Evolutionary conservation across 1,284 basidiomycete species (phyloP), one percentile per base, ranked within the genome.

Genomic region (Rhodotorula sp.): DNA sequence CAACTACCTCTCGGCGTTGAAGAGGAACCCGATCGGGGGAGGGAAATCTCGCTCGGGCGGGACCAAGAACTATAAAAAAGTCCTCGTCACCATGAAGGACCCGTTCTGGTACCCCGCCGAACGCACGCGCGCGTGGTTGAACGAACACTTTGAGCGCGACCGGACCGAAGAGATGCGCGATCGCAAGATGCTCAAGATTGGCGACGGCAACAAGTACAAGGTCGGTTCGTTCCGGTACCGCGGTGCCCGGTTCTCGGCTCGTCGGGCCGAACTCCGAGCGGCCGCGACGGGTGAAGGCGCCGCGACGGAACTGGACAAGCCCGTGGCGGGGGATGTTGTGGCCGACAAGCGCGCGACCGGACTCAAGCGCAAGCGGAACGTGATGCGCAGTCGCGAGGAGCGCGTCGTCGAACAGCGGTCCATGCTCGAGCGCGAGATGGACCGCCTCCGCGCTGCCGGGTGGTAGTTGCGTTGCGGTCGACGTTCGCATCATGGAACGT

Each of bases 101-200:
- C 78, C 78, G 57, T 79, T 79, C 68, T 79, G 77, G 77, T 79
- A 74, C 73, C 78, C 78, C 12, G 66, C 78, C 52, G 71, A 71
- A 47, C 64, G 72, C 26, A 60, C 67, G 19, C 70, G 77, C 26
- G 69, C 66, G 38, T 79, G 77, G 77, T 70, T 74, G 50, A 73
- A 78, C 66, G 77, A 77, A 62, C 73, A 79, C 71, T 79, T 79
- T 64, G 73, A 76, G 65, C 70, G 75, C 58, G 75, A 76, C 62
- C 49, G 63, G n/a, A 76, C 74, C 70, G 75, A 76, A 57, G 70
- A 72, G 66, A 64, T 74, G 61, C 62, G 74, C 54, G 74, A 76
- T 58, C 65, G 72, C 63, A 74, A 74, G 61, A 76, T 76, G 74
- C 72, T 76, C 68, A 70, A 72, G 74, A 71, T 76, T 59, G 74